phyloP scores from a whole-genome alignment of 1,284 basidiomycete genomes.

The Heterobasidion parviporum region DNA sequence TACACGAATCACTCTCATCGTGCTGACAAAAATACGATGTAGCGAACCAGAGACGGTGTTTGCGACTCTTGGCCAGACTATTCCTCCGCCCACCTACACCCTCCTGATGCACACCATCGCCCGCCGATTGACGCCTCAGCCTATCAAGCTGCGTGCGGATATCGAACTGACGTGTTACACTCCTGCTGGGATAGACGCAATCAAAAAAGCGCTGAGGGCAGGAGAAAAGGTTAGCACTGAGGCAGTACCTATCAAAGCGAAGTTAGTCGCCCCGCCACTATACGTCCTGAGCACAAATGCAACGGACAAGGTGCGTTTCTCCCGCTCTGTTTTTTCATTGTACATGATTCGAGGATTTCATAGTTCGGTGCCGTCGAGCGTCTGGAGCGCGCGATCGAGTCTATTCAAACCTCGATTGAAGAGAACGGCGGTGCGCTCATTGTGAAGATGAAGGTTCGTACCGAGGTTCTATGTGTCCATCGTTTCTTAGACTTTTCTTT shows the following conservation, averaged over 20 bases:
- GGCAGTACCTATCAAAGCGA: slow-evolving; percentile 93
- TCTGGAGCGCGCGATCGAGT: slow-evolving; percentile 89
- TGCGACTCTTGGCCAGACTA: slow-evolving; percentile 49
- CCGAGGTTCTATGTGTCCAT: slow-evolving; percentile 3
- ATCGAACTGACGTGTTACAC: slow-evolving; percentile 97
- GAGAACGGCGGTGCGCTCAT: slow-evolving; percentile 79
- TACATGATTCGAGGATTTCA: not conserved
- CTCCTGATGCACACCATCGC: slow-evolving; percentile 86
- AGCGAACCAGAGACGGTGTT: slow-evolving; percentile 89
- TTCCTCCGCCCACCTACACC: slow-evolving; percentile 52
- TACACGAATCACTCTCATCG: not conserved
- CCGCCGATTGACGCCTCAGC: slow-evolving; percentile 92
- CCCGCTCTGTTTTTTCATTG: not conserved
- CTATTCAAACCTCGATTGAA: slow-evolving; percentile 82
- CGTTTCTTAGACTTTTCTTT: not conserved
- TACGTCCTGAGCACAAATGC: slow-evolving; percentile 96
- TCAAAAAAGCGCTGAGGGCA: slow-evolving; percentile 85
- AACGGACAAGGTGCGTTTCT: slow-evolving; percentile 79
- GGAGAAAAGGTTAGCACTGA: slow-evolving; percentile 87
- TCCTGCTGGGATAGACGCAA: slow-evolving; percentile 96
- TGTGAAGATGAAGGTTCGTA: slow-evolving; percentile 93
- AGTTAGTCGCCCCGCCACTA: slow-evolving; percentile 92
- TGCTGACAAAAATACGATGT: slow-evolving; percentile 4
- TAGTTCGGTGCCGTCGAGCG: slow-evolving; percentile 86
- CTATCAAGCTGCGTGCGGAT: slow-evolving; percentile 97